Evolutionary conservation across 2,329 filamentous ascomycete species (phyloP), one percentile per base, ranked within the genome.

Genomic region (Herpotrichia juniperi): DNA sequence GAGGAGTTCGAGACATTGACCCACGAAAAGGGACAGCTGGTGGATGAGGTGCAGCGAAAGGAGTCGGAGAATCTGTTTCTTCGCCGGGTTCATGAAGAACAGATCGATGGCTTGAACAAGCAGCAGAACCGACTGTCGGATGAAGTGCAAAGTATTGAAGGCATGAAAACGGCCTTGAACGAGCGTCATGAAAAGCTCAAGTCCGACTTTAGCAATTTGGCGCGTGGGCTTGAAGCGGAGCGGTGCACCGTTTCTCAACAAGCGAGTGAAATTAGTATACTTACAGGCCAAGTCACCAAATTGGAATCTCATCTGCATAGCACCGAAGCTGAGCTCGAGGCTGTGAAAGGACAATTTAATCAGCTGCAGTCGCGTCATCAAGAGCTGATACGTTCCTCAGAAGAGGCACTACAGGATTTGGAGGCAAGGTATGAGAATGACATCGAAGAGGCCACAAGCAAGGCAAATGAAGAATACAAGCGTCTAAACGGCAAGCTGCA

Each of bases 1-100:
- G 78, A 81, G 48, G 66, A 70, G 5, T 48, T 79, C 4, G 76
- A 79, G 22, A 73, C 76, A 34, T 44, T 46, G 22, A 46, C 16
- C 5, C 35, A 42, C 9, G 26, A 46, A 3, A 34, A 54, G 6
- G 32, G 48, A 3, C 26, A 22, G 11, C 25, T 57, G 44, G 39
- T 45, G 14, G 12, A 21, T 10, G 32, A 50, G 17, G 16, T 50
- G 17, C 35, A 32, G 26, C 42, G 19, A 6, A 26, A 35, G 11
- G 39, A 47, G 5, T 62, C 67, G 46, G 62, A 65, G 21, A 54
- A 42, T 7, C 14, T 24, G 37, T 50, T 63, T 3, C 48, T 40
- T 24, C 21, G 21, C 5, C 19, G 25, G 37, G 48, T 19, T 28
- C 26, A 25, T 54, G 26, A 63, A 4, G 7, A 53, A 1, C 50